phyloP scores from a whole-genome alignment of 768 basidiomycete species.

The Boletus edulis region DNA sequence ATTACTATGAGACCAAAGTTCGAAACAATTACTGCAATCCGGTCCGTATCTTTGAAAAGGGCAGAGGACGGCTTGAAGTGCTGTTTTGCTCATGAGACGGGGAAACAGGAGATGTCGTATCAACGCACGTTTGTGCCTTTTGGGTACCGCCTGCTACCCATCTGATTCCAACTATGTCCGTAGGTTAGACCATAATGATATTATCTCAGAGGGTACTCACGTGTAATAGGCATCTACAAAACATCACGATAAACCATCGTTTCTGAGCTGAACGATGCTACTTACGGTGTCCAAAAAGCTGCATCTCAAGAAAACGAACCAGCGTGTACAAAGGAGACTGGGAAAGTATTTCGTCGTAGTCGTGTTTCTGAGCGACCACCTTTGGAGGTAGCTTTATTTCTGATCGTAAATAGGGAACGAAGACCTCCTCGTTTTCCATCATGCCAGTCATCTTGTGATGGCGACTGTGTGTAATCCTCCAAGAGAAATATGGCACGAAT shows the following conservation, averaged over 20 bases:
- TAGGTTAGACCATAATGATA: background rate
- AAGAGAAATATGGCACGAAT: background rate
- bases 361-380: background rate
- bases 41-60: background rate
- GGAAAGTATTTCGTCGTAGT: background rate
- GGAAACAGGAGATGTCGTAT: background rate
- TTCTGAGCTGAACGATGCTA: background rate
- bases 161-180: background rate
- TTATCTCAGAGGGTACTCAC: background rate
- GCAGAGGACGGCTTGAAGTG: background rate
- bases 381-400: background rate
- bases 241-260: background rate
- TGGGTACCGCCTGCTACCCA: background rate
- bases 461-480: background rate
- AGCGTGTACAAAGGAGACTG: background rate
- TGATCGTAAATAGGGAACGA: background rate
- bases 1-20: background rate
- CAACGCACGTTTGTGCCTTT: background rate
- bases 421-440: background rate
- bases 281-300: background rate
- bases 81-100: background rate
- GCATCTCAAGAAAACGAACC: background rate
- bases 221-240: background rate
- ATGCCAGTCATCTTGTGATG: background rate
- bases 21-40: background rate